Evolutionary conservation across 768 basidiomycete genomes (phyloP).

Genomic region (Boletales sp.): DNA sequence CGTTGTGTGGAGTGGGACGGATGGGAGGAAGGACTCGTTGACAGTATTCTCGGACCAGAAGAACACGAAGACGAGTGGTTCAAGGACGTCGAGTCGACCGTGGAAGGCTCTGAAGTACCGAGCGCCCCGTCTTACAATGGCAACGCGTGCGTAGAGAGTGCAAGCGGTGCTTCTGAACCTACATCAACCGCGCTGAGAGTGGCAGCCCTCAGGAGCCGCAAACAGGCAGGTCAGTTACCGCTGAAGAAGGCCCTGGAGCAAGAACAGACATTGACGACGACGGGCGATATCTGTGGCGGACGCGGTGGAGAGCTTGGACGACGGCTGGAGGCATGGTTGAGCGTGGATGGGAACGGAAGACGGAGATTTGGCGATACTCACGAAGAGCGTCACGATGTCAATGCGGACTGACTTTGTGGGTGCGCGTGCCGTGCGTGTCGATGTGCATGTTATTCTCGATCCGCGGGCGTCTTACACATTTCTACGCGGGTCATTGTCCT

Average conservation of each 20-base stretch:
- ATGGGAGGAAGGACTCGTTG: constrained; percentile 83
- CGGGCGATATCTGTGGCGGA: constrained; percentile 76
- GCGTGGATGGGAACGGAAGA: constrained; percentile 30
- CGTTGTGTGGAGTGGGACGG: constrained; percentile 87
- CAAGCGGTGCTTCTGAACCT: constrained; percentile 9
- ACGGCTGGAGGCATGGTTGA: constrained; percentile 72
- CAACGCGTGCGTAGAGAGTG: background rate
- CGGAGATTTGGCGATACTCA: background rate
- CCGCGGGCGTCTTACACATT: too few relatives aligned
- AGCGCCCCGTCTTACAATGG: constrained; percentile 8
- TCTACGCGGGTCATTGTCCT: too few relatives aligned
- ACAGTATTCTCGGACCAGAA: constrained; percentile 69
- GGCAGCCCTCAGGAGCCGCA: constrained; percentile 28
- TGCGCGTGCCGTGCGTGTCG: too few relatives aligned
- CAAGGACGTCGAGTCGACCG: constrained; percentile 33
- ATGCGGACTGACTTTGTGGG: too few relatives aligned
- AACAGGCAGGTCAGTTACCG: constrained; percentile 45
- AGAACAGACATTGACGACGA: constrained; percentile 67
- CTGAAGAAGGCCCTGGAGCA: constrained; percentile 60
- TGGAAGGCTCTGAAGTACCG: constrained; percentile 15
- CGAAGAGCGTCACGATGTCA: too few relatives aligned
- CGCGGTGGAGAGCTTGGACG: constrained; percentile 75
- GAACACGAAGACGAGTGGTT: constrained; percentile 75
- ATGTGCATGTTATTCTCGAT: too few relatives aligned
- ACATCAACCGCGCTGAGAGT: constrained; percentile 19